Percentiles rank a stretch among this genome's conserved stretches.
phyloP scores from a whole-genome alignment of 805 yeast species.

The Blastobotrys robertii region DNA sequence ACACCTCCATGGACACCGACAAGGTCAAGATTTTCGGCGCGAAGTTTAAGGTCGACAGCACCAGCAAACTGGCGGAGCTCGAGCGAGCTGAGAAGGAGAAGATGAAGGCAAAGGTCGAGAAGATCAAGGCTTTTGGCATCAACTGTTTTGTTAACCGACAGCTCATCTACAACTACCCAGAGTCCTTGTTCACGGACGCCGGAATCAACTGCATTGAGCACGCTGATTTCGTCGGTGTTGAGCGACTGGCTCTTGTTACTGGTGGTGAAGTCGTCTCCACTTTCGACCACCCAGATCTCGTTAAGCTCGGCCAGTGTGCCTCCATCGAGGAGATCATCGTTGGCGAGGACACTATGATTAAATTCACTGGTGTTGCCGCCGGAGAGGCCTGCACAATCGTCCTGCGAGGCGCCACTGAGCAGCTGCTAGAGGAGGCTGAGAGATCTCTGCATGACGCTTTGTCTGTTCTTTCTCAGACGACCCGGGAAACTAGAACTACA shows the following conservation, averaged over 20 bases:
- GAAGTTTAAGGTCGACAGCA: slow-evolving; percentile 91
- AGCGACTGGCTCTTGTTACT: slow-evolving; percentile 89
- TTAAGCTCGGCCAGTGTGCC: slow-evolving; percentile 81
- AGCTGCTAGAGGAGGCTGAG: slow-evolving; percentile 91
- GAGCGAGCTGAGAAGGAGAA: slow-evolving; percentile 91
- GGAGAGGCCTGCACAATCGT: slow-evolving; percentile 96
- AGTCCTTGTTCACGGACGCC: slow-evolving; percentile 82
- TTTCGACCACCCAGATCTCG: slow-evolving; percentile 83
- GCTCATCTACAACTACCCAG: slow-evolving; percentile 96
- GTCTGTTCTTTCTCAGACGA: slow-evolving; percentile 90
- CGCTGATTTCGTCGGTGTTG: slow-evolving; percentile 97
- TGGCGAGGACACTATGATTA: slow-evolving; percentile 85
- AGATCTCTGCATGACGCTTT: slow-evolving; percentile 95
- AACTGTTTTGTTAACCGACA: slow-evolving; percentile 93
- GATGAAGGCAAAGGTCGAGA: slow-evolving; percentile 83
- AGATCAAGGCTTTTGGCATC: slow-evolving; percentile 77
- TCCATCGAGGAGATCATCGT: slow-evolving; percentile 82
- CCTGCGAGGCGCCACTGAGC: slow-evolving; percentile 95
- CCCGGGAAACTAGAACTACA: slow-evolving; percentile 82
- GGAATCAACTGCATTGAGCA: slow-evolving; percentile 90
- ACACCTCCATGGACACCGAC: slow-evolving; percentile 90
- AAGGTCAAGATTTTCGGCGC: slow-evolving; percentile 97
- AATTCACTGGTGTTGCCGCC: slow-evolving; percentile 90
- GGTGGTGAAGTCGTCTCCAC: slow-evolving; percentile 98
- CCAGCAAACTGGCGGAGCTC: slow-evolving; percentile 85